A percentile compares a stretch with the other conserved stretches of the same genome.
phyloP scores from a whole-genome alignment of 495 filamentous ascomycete genomes.

The Trichoderma virens region DNA sequence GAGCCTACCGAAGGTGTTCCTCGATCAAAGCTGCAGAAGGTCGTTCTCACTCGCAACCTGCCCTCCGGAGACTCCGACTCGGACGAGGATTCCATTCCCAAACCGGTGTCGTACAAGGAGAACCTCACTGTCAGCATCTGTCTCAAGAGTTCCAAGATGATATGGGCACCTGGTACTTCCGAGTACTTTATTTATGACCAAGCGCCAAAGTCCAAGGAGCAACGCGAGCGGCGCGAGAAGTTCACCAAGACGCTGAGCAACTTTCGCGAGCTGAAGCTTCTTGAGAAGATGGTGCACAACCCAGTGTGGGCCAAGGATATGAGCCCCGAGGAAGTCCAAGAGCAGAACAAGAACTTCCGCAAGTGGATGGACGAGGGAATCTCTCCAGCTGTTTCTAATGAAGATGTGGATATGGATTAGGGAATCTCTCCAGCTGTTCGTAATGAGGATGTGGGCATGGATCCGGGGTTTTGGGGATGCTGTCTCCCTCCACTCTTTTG shows the following conservation, averaged over 20 bases:
- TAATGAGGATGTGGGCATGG: constrained; percentile 9
- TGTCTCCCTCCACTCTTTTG: not conserved
- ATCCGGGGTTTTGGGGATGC: not conserved
- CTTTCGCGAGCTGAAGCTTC: constrained; percentile 52
- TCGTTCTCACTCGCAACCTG: constrained; percentile 69
- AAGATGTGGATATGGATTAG: constrained; percentile 10
- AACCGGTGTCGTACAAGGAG: constrained; percentile 59
- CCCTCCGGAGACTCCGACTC: constrained; percentile 42
- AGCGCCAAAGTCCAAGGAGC: constrained; percentile 22
- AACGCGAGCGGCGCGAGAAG: constrained; percentile 35
- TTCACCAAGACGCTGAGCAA: constrained; percentile 43
- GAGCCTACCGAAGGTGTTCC: constrained; percentile 84
- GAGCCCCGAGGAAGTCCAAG: constrained; percentile 63
- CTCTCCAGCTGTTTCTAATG: constrained; percentile 9
- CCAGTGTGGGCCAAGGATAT: constrained; percentile 67
- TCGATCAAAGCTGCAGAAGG: constrained; percentile 52
- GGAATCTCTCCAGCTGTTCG: constrained; percentile 12
- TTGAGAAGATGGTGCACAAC: constrained; percentile 67
- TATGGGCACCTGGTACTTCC: constrained; percentile 62
- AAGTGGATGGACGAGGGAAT: constrained; percentile 40
- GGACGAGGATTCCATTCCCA: constrained; percentile 38
- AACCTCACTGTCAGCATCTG: constrained; percentile 72
- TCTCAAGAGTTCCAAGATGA: constrained; percentile 72
- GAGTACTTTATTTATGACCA: constrained; percentile 44
- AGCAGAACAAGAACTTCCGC: constrained; percentile 54